Conservation (phyloP, 2,329 filamentous ascomycete species). For the Hirsutella rhossiliensis region DNA sequence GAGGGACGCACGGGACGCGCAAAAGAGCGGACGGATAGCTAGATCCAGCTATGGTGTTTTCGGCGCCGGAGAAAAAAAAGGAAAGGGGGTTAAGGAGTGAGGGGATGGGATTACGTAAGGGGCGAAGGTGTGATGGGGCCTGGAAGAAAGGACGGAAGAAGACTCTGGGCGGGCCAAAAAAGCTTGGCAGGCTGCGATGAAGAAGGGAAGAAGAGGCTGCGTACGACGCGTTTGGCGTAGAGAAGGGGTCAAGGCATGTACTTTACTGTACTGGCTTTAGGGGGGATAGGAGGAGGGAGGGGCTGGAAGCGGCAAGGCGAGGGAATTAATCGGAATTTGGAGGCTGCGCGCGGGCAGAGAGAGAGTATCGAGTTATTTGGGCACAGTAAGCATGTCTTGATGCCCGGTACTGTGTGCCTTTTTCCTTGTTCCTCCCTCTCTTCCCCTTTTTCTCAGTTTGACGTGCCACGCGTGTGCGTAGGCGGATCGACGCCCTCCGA, state of each 20-base stretch:
- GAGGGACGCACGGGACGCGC: conserved; percentile 13
- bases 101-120: conserved; percentile 21
- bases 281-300: neutral
- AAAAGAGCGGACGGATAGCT: conserved; percentile 27
- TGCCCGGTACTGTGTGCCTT: neutral
- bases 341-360: neutral
- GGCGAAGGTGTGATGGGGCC: conserved; percentile 12
- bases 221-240: conserved; percentile 1
- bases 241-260: conserved; percentile 3
- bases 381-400: neutral
- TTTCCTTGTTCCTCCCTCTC: too few relatives aligned
- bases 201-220: conserved; percentile 4
- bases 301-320: neutral
- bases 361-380: neutral
- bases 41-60: conserved; percentile 11
- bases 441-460: too few relatives aligned
- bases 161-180: conserved; percentile 5
- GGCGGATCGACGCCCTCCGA: too few relatives aligned
- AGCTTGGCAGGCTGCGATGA: neutral
- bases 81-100: conserved; percentile 8
- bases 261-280: too few relatives aligned
- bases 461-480: too few relatives aligned
- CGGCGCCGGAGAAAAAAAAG: neutral
- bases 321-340: neutral
- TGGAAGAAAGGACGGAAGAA: conserved; percentile 19